Evolutionary conservation across 352 stramenopile genomes (phyloP), one percentile per base, ranked within the genome.

Genomic region (Globisporangium spiculum): DNA sequence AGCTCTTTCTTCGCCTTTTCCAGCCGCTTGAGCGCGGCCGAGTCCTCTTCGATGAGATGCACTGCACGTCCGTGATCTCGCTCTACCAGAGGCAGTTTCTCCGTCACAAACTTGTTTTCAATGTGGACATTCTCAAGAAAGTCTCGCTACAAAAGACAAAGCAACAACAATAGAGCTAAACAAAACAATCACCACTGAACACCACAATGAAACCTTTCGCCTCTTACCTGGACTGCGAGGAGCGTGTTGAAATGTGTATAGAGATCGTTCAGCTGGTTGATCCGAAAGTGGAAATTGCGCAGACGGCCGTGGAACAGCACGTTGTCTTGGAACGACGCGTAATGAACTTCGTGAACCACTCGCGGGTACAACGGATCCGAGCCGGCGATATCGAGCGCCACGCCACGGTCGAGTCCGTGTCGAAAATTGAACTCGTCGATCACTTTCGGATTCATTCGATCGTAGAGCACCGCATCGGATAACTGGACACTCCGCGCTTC

Each of bases 361-460:
- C 84, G 81, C 34, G 72, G 71, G 67, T 89, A 89, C 9, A 91
- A 36, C 2, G 71, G 71, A n/a, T 87, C 75, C 0, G 71, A 77
- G 16, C 77, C 79, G 16, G 75, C 65, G 0, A 74, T 57, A 27
- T 70, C 26, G 0, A 80, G 36, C 2, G 79, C 58, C 7, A 66
- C 63, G 27, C 77, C 62, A 0, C 81, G 76, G 60, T 90, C 80
- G 8, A 93, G 79, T 0, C 76, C 73, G 36, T 94, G 86, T 1
- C 86, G 80, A 36, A 82, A 92, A 54, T 94, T 89, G 36, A 92
- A 79, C 0, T 86, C 79, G 5, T 89, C 84, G 16, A 94, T 94
- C 0, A 73, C 75, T 65, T 91, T 89, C 0, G 82, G 83, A 20
- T 81, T 76, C 30, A 76, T 66, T 1, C 81, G 70, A 59, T 93